Percentiles rank a stretch among this genome's conserved stretches.
phyloP scores from a whole-genome alignment of 306 rosid species.

The Coriaria nepalensis region DNA sequence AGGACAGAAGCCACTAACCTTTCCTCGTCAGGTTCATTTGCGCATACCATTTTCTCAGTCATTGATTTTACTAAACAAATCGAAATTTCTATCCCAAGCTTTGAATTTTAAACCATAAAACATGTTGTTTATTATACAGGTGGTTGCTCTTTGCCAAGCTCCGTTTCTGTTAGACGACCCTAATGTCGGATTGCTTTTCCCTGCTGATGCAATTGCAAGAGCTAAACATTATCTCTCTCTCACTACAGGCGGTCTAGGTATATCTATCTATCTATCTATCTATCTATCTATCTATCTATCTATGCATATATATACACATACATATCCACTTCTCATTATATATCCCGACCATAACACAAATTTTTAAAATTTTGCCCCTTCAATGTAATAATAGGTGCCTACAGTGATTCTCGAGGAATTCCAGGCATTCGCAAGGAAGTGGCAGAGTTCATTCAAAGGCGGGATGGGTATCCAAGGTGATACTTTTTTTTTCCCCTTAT shows the following conservation, averaged over 20 bases:
- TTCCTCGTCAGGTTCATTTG: slow-evolving; percentile 87
- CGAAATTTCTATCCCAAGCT: background rate
- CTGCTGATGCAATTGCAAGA: slow-evolving; percentile 96
- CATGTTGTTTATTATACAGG: slow-evolving; percentile 38
- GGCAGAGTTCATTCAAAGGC: slow-evolving; percentile 77
- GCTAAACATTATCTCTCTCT: slow-evolving; percentile 76
- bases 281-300: background rate
- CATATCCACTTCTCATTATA: no score
- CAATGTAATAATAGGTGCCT: slow-evolving; percentile 52
- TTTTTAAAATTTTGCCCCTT: slow-evolving; percentile 4
- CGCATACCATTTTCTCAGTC: slow-evolving; percentile 13
- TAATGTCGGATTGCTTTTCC: slow-evolving; percentile 80
- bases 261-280: background rate
- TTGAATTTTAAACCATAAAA: background rate
- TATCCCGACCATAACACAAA: no score
- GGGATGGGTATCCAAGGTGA: slow-evolving; percentile 98
- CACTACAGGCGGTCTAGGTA: slow-evolving; percentile 95
- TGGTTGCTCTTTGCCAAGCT: slow-evolving; percentile 98
- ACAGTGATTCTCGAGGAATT: slow-evolving; percentile 93
- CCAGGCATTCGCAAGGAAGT: slow-evolving; percentile 90
- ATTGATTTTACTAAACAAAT: background rate
- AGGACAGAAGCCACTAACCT: slow-evolving; percentile 92
- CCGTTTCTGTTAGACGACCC: slow-evolving; percentile 94
- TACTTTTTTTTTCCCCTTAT: background rate
- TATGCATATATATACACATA: no score